phyloP scores from a whole-genome alignment of 495 filamentous ascomycete genomes.

The Glutinoglossum americanum region DNA sequence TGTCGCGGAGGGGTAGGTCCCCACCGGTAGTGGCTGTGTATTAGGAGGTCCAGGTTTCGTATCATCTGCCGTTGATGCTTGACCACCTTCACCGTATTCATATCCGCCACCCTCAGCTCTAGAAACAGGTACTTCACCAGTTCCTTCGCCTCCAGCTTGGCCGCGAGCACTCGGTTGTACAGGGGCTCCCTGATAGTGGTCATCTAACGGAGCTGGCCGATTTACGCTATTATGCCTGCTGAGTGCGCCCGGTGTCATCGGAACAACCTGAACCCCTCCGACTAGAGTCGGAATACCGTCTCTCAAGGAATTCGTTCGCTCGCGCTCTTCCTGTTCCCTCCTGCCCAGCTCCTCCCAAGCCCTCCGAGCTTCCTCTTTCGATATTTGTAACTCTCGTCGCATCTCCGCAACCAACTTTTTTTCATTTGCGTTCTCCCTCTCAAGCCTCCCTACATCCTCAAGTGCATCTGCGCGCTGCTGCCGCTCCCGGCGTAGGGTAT shows the following conservation, averaged over 20 bases:
- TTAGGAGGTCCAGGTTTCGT: not conserved
- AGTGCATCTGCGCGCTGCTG: slow-evolving; percentile 42
- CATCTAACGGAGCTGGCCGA: slow-evolving; percentile 14
- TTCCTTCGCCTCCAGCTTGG: slow-evolving; percentile 5
- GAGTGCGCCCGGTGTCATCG: slow-evolving; percentile 58
- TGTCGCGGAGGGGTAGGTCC: not conserved
- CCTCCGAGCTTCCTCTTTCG: slow-evolving; percentile 84
- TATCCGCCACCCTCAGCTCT: not conserved
- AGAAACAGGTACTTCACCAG: not conserved
- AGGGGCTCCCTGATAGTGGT: no score
- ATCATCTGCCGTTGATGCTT: not conserved
- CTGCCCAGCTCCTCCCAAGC: slow-evolving; percentile 95
- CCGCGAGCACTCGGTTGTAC: slow-evolving; percentile 24
- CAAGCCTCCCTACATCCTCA: slow-evolving; percentile 24
- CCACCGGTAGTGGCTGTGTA: not conserved
- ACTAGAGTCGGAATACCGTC: slow-evolving; percentile 77
- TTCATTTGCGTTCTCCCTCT: slow-evolving; percentile 39
- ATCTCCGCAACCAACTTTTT: slow-evolving; percentile 67
- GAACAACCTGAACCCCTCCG: slow-evolving; percentile 89
- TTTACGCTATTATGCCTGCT: slow-evolving; percentile 37
- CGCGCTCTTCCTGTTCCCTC: slow-evolving; percentile 87
- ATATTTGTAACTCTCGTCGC: slow-evolving; percentile 77
- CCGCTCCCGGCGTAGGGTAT: slow-evolving; percentile 49
- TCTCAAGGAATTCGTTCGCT: slow-evolving; percentile 62
- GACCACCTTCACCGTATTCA: not conserved